Evolutionary conservation across 495 filamentous ascomycete genomes (phyloP), one percentile per base, ranked within the genome.

Genomic region (Aspergillus olivimuriae): DNA sequence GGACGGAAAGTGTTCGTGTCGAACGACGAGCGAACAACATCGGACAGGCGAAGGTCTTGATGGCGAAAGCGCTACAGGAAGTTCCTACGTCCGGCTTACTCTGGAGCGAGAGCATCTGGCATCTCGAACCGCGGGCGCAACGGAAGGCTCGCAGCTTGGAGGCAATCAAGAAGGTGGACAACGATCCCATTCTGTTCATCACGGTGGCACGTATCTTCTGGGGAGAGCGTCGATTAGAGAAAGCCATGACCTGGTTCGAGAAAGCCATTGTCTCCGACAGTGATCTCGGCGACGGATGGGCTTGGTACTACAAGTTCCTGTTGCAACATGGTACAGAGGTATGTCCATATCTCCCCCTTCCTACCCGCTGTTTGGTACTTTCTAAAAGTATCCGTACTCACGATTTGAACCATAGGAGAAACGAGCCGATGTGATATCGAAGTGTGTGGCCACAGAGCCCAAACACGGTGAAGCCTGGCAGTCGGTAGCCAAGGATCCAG

Each of bases 301-400:
- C 88, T 30, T 98, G 91, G 91, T 98, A 95, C 55, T 92, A 85
- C 63, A 94, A 91, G 65, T 98, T 96, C 57, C 58, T 96, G 52
- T 45, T 76, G 48, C 83, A 92, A 74, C 88, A 98, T 69, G 94
- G 94, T 4, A 94, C 86, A 19, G 84, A 82, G 53, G 73, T 75
- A 49, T 44, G 67, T 58, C 49, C 31, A 6, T 34, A 23, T 18
- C 31, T 30, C 45, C 30, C 11, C 8, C 16, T 19, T 28, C 2
- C 12, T 30, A 11, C 20, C 15, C 21, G 2, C 7, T 14, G 23
- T 15, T 33, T 12, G 36, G 9, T 15, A n/a, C 16, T 12, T 23
- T 4, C 17, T 20, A 12, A 7, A 17, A 5, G 2, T 22, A 38
- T 12, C 14, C 20, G 6, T 38, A 20, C 18, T 21, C n/a, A n/a